Percentiles rank a stretch among this genome's conserved stretches.
Evolutionary conservation across 169 alveolate species (phyloP).

Genomic region (Perkinsus marinus): DNA sequence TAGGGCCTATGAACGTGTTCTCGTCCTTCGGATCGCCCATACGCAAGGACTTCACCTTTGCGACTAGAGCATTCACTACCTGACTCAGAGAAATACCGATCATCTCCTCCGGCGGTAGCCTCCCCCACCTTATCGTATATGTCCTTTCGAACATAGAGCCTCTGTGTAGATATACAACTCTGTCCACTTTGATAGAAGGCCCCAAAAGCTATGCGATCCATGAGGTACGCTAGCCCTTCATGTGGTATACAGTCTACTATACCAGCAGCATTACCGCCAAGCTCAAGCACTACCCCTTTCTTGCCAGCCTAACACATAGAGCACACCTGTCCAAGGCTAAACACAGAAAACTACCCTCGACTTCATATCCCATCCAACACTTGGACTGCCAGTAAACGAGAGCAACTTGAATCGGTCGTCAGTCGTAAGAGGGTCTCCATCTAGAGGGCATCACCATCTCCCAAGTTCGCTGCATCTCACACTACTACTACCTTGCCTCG

Average conservation of each 20-base stretch:
- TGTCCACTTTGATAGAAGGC: background rate
- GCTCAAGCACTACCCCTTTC: background rate
- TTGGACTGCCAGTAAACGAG: background rate
- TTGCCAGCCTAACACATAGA: background rate
- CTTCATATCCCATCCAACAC: background rate
- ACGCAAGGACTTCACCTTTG: background rate
- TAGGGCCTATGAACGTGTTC: background rate
- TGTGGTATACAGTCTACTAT: background rate
- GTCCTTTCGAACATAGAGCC: background rate
- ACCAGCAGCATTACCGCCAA: background rate
- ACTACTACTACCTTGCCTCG: background rate
- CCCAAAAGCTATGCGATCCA: background rate
- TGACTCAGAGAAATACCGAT: background rate
- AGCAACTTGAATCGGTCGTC: background rate
- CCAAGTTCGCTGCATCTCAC: background rate
- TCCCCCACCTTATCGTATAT: background rate
- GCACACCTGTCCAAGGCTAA: background rate
- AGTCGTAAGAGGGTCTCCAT: background rate
- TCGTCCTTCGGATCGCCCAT: constrained; percentile 1
- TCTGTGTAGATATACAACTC: background rate
- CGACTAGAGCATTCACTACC: background rate
- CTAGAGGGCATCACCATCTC: background rate
- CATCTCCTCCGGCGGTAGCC: background rate
- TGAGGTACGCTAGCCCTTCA: background rate
- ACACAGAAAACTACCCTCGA: background rate